Base-by-base conservation (phyloP, 2,329 filamentous ascomycete species). In the Ceratocystis ficicola region DNA sequence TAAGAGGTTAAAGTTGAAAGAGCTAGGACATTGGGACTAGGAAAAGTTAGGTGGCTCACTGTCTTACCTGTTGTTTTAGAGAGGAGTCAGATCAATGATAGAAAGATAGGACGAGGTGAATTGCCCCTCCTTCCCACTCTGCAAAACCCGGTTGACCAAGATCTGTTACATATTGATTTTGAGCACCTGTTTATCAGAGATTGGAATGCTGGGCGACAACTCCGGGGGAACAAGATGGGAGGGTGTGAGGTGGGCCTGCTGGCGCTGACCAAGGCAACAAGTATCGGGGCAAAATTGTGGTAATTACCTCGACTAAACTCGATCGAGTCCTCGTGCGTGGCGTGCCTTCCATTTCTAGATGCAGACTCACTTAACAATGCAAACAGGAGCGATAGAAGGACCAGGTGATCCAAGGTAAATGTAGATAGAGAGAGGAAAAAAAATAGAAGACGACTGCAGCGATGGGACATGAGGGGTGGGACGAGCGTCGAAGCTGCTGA, bases 131-230 rank as follows among this genome's bases (percentile, higher is more conserved):
- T 10, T 12, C 10, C 36, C 36, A 17, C 44, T 17, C 17, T 28
- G 20, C 59, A 25, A 2, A 55, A 20, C n/a, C 22, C 22, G 61
- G 20, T 6, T 48, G 61, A 63, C 61, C 41, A 63, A 46, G 61
- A 36, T 36, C 44, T 63, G 22, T 63, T 63, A 63, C 61, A 63
- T 63, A 63, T 28, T 28, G 44, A 63, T 48, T 30, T 30, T 17
- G 6, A 17, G 52, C 6, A n/a, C 28, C 5, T 12, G 3, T 28
- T 61, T 20, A 44, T 61, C 10, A 60, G 55, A 60, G 30, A 60
- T 17, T 22, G 17, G n/a, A 12, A 63, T 30, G 28, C n/a, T n/a
- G 25, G 25, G 36, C 22, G 3, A 41, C 15, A 28, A 12, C 12
- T n/a, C 22, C 12, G 61, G 28, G 22, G 20, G 32, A 17, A 48